Base-by-base conservation (phyloP, 2,329 filamentous ascomycete species). In the Pseudogymnoascus sp. region DNA sequence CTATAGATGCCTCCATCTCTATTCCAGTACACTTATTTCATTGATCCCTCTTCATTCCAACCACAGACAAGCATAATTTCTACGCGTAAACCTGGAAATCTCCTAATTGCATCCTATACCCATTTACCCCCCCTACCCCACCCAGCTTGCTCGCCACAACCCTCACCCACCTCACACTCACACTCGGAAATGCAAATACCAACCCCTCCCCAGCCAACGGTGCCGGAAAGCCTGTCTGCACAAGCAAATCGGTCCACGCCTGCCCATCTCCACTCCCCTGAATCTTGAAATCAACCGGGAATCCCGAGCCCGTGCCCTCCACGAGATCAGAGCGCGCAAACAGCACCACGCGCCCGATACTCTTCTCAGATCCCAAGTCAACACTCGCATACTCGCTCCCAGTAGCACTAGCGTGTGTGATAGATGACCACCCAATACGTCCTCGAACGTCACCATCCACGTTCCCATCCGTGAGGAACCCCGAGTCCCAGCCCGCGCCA, bases 281-380 rank as follows among this genome's bases (percentile, higher is more conserved):
- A 33, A 67, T 67, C 25, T 62, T 59, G 33, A 66, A 66, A 44
- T 38, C 61, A 10, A 62, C 56, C 6, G 65, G 65, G 14, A 67
- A 64, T 1, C 64, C 65, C 1, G 65, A 64, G 6, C 64, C 64
- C 2, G 59, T 60, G 7, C 37, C 59, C 6, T 65, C 61, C 1
- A 64, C 59, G 2, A 67, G 35, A 37, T 66, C 64, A n/a, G 62
- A 64, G 11, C 65, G 60, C 5, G 65, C 25, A 37, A 67, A 66
- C 2, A 65, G 23, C 38, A 67, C 61, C 3, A 67, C 64, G 38
- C 65, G 65, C 8, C 63, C 64, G 16, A 66, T 42, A 25, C 21
- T 64, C 31, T 63, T 35, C 23, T 16, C 31, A 12, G 37, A 35
- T 23, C 35, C 47, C 8, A 67, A 47, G 28, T 67, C 64, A 16